phyloP scores from a whole-genome alignment of 495 filamentous ascomycete species.

The Rhypophila decipiens region DNA sequence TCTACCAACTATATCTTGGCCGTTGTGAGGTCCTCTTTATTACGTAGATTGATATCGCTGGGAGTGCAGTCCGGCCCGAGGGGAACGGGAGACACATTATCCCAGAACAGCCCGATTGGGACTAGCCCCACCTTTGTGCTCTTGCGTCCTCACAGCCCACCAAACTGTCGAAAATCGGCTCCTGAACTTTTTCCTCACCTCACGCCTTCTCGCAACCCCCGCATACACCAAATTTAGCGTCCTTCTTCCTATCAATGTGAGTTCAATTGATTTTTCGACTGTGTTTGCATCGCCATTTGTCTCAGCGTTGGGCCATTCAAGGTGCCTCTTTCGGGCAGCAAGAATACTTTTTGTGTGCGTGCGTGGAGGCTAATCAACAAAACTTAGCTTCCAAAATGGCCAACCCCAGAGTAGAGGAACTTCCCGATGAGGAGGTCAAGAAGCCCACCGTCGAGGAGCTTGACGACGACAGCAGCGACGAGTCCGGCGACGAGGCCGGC shows the following conservation, averaged over 20 bases:
- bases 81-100: too few species aligned
- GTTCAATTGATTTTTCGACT: slow-evolving; percentile 8
- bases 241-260: slow-evolving; percentile 25
- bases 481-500: slow-evolving; percentile 64
- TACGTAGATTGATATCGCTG: too few species aligned
- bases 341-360: slow-evolving; percentile 22
- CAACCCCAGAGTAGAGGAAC: slow-evolving; percentile 95
- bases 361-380: slow-evolving; percentile 18
- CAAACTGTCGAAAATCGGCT: slow-evolving; percentile 19
- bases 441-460: slow-evolving; percentile 72
- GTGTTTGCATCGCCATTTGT: neutral
- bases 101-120: slow-evolving; percentile 16
- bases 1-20: neutral
- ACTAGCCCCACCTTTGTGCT: slow-evolving; percentile 10
- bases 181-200: slow-evolving; percentile 28
- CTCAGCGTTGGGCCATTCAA: neutral
- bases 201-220: slow-evolving; percentile 20
- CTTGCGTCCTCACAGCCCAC: slow-evolving; percentile 21
- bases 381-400: slow-evolving; percentile 58
- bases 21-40: neutral
- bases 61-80: neutral
- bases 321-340: too few species aligned
- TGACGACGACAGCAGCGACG: slow-evolving; percentile 63
- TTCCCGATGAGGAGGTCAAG: slow-evolving; percentile 85
- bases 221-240: slow-evolving; percentile 21